phyloP scores from a whole-genome alignment of 2,329 filamentous ascomycete species.

The Xylariomycetidae sp. region DNA sequence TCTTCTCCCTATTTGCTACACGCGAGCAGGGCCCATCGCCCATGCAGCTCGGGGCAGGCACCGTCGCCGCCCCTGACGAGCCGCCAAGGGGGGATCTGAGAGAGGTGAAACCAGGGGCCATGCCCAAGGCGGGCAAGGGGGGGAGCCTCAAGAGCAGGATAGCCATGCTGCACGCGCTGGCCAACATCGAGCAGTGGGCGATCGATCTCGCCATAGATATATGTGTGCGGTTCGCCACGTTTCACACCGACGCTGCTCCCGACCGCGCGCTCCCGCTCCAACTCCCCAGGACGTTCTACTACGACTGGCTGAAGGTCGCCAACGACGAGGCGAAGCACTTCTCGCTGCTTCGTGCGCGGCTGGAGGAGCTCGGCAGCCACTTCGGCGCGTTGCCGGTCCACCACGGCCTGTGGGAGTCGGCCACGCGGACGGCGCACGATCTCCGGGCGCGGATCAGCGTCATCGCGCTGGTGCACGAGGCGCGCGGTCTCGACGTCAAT shows the following conservation, averaged over 20 bases:
- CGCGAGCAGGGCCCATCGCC: constrained; percentile 33
- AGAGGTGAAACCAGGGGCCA: constrained; percentile 33
- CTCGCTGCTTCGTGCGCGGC: constrained; percentile 37
- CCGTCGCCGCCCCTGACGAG: constrained; percentile 30
- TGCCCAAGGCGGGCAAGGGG: constrained; percentile 36
- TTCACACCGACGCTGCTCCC: constrained; percentile 28
- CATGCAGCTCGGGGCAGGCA: constrained; percentile 36
- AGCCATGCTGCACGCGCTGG: constrained; percentile 41
- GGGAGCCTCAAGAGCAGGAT: constrained; percentile 39
- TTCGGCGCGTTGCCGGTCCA: constrained; percentile 42
- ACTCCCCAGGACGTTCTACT: constrained; percentile 39
- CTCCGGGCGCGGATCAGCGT: constrained; percentile 41
- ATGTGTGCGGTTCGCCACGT: constrained; percentile 39
- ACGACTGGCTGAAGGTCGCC: constrained; percentile 44
- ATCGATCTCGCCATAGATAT: constrained; percentile 44
- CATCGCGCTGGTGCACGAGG: constrained; percentile 43
- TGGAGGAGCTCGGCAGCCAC: constrained; percentile 39
- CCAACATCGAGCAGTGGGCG: constrained; percentile 44
- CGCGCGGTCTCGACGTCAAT: constrained; percentile 41
- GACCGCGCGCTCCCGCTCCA: constrained; percentile 15
- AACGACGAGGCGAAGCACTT: constrained; percentile 45
- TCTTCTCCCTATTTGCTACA: constrained; percentile 36
- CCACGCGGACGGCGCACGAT: constrained; percentile 36
- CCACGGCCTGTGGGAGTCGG: constrained; percentile 41
- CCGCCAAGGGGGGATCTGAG: constrained; percentile 36